Evolutionary conservation across 257 asterid genomes (phyloP).

Genomic region (Nicotiana knightiana): DNA sequence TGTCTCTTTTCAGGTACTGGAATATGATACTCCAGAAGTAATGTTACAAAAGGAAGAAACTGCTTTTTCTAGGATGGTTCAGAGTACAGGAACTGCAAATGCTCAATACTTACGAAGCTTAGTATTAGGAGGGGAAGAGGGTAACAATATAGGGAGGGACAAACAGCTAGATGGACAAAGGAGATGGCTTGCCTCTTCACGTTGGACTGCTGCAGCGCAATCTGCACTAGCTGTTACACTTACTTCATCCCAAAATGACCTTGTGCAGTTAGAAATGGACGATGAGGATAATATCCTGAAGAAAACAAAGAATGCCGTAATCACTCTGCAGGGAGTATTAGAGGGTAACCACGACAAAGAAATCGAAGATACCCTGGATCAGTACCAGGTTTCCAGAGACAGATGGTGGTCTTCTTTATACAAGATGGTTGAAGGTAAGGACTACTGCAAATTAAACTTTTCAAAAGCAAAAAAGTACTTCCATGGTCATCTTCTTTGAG

Average conservation of each 20-base stretch:
- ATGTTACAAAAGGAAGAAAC: constrained; percentile 62
- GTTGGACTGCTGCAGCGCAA: constrained; percentile 96
- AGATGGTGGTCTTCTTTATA: constrained; percentile 95
- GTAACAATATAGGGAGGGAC: constrained; percentile 28
- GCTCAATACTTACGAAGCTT: constrained; percentile 79
- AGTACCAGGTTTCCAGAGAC: constrained; percentile 58
- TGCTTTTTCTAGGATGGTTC: constrained; percentile 94
- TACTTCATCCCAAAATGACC: constrained; percentile 82
- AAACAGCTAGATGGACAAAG: constrained; percentile 60
- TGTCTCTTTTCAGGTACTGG: constrained; percentile 50
- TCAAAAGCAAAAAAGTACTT: not conserved
- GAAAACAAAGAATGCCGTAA: constrained; percentile 83
- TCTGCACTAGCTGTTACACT: constrained; percentile 80
- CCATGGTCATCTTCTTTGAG: constrained; percentile 14
- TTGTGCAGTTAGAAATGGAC: constrained; percentile 51
- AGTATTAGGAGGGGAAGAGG: constrained; percentile 41
- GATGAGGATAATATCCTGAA: constrained; percentile 58
- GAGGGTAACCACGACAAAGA: constrained; percentile 83
- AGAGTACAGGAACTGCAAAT: constrained; percentile 90
- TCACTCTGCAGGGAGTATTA: constrained; percentile 78
- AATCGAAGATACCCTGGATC: constrained; percentile 70
- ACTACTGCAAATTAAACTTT: not conserved
- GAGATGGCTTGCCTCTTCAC: constrained; percentile 86
- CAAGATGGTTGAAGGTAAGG: constrained; percentile 79
- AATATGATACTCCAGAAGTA: constrained; percentile 69